phyloP scores from a whole-genome alignment of 495 filamentous ascomycete species.

The Clohesyomyces aquaticus region DNA sequence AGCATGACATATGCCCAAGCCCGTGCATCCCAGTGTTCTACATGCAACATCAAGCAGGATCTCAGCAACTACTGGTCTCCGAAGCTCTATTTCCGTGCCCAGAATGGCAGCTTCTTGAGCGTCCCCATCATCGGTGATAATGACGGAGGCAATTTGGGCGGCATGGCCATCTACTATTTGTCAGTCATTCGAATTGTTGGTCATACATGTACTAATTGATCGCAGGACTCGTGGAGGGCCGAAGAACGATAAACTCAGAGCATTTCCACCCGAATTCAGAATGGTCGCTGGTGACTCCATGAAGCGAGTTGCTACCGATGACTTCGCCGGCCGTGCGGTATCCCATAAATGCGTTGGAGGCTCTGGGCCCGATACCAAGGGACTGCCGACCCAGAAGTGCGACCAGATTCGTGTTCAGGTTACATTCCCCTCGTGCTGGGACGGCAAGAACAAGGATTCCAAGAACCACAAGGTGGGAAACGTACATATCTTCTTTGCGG shows the following conservation, averaged over 20 bases:
- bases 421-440: constrained; percentile 60
- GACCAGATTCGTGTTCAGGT: constrained; percentile 63
- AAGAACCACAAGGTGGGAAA: constrained; percentile 61
- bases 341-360: constrained; percentile 60
- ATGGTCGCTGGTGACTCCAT: constrained; percentile 71
- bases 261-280: constrained; percentile 73
- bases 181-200: constrained; percentile 43
- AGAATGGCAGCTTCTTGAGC: constrained; percentile 66
- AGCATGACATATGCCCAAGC: constrained; percentile 62
- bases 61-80: constrained; percentile 82
- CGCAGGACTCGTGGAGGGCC: constrained; percentile 58
- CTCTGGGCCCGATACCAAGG: constrained; percentile 56
- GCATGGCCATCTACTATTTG: constrained; percentile 69
- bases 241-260: constrained; percentile 60
- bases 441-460: constrained; percentile 51
- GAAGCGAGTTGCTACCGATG: constrained; percentile 53
- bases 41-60: constrained; percentile 67
- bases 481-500: no score
- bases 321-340: constrained; percentile 53
- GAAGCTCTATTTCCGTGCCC: constrained; percentile 64
- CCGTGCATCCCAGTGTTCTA: constrained; percentile 65
- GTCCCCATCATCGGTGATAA: constrained; percentile 69
- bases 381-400: constrained; percentile 63
- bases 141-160: constrained; percentile 46
- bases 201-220: not conserved